phyloP scores from a whole-genome alignment of 257 asterid genomes.

The Sherardia arvensis region DNA sequence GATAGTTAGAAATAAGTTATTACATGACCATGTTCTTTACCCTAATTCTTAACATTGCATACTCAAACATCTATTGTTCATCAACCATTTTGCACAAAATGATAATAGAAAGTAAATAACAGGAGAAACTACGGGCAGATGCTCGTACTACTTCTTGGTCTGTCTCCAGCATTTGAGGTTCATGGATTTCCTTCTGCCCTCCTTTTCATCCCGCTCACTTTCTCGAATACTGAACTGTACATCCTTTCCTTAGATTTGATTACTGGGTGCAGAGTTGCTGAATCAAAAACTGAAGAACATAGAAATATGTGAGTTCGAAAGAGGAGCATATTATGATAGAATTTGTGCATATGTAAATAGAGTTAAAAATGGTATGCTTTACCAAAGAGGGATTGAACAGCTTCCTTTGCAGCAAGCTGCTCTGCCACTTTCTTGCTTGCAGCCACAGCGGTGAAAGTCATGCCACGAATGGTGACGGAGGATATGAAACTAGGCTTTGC shows the following conservation, averaged over 20 bases:
- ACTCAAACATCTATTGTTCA: background rate
- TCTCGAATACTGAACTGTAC: slow-evolving; percentile 5
- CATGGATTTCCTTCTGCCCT: background rate
- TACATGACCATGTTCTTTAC: background rate
- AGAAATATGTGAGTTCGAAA: background rate
- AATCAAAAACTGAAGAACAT: slow-evolving; percentile 19
- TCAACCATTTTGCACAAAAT: background rate
- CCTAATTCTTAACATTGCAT: background rate
- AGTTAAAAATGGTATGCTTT: background rate
- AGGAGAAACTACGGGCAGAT: background rate
- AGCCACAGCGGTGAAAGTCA: slow-evolving; percentile 20
- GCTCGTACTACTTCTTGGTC: background rate
- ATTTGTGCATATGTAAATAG: background rate
- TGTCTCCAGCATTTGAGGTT: slow-evolving; percentile 7
- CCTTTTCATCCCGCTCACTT: background rate
- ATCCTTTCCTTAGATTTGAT: slow-evolving; percentile 20
- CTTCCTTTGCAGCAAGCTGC: slow-evolving; percentile 21
- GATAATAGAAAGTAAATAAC: background rate
- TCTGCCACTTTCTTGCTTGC: slow-evolving; percentile 28
- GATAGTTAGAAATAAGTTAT: no score
- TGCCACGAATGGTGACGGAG: slow-evolving; percentile 13
- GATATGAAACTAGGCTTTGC: slow-evolving; percentile 13
- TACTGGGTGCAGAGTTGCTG: slow-evolving; percentile 16
- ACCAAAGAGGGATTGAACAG: slow-evolving; percentile 26
- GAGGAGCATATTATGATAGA: background rate